A percentile compares a stretch with the other conserved stretches of the same genome.
phyloP scores from a whole-genome alignment of 2,329 filamentous ascomycete genomes.

The Immersiporthe knoxdaviesiana region DNA sequence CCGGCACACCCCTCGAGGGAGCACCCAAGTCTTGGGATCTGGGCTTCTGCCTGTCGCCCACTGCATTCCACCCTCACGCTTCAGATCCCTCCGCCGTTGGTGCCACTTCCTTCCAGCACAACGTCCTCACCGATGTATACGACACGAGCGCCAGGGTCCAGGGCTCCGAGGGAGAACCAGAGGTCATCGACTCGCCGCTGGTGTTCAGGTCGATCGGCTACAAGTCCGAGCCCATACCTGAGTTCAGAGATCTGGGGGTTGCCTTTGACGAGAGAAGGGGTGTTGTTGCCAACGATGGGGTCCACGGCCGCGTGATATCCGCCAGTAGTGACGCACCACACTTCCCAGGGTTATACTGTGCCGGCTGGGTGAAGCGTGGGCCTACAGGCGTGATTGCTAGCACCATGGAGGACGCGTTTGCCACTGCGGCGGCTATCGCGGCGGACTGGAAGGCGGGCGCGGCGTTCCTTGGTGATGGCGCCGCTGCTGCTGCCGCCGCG shows the following conservation, averaged over 20 bases:
- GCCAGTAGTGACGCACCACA: slow-evolving; percentile 30
- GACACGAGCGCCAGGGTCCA: slow-evolving; percentile 54
- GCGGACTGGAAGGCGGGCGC: slow-evolving; percentile 67
- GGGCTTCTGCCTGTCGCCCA: slow-evolving; percentile 82
- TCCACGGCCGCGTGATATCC: slow-evolving; percentile 67
- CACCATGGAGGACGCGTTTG: slow-evolving; percentile 94
- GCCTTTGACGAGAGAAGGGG: slow-evolving; percentile 77
- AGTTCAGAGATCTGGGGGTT: slow-evolving; percentile 73
- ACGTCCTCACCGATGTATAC: slow-evolving; percentile 58
- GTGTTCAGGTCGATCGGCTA: slow-evolving; percentile 97
- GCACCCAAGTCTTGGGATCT: slow-evolving; percentile 77
- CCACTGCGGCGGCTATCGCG: slow-evolving; percentile 80
- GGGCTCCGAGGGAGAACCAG: slow-evolving; percentile 49
- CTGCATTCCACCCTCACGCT: slow-evolving; percentile 61
- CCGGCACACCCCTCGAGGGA: slow-evolving; percentile 50
- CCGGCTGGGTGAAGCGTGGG: slow-evolving; percentile 94
- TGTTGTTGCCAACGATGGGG: slow-evolving; percentile 79
- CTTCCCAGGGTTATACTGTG: slow-evolving; percentile 80
- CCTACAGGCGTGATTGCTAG: slow-evolving; percentile 95
- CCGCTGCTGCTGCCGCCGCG: slow-evolving; percentile 15
- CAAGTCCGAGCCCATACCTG: slow-evolving; percentile 76
- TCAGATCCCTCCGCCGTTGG: slow-evolving; percentile 56
- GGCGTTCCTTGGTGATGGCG: slow-evolving; percentile 43
- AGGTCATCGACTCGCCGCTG: slow-evolving; percentile 65
- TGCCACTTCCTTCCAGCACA: slow-evolving; percentile 69